These are phyloP conservation scores for Exophiala aquamarina DNA, from an alignment of 2,329 filamentous ascomycete species.

Conservation along the genomic window DNA sequence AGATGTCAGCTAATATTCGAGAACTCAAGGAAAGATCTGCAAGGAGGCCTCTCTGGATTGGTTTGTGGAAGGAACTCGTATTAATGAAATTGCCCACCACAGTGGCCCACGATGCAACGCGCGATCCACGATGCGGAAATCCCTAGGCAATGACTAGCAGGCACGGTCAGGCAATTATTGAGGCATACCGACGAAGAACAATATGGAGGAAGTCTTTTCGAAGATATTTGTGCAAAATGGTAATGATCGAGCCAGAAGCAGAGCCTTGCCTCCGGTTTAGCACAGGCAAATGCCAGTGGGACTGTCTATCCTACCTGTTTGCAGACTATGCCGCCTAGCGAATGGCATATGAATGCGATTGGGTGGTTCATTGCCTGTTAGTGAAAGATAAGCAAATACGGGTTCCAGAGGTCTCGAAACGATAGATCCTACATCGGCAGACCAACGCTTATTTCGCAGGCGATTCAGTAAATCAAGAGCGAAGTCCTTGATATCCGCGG, in stretches of 20 bases:
- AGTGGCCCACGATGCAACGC: conserved; percentile 56
- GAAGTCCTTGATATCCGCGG: conserved; percentile 7
- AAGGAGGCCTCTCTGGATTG: background rate
- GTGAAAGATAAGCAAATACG: no score
- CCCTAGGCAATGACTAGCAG: background rate
- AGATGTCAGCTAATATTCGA: conserved; percentile 5
- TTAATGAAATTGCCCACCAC: conserved; percentile 94
- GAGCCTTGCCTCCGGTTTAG: background rate
- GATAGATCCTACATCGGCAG: background rate
- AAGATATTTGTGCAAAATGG: background rate
- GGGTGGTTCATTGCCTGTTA: conserved; percentile 9
- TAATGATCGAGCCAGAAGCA: background rate
- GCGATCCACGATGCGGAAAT: conserved; percentile 3
- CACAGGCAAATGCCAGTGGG: background rate
- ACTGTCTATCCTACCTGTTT: conserved; percentile 17
- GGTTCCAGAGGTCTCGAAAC: no score
- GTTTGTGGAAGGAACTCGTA: conserved; percentile 64
- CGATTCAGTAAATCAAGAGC: conserved; percentile 4
- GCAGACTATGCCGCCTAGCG: conserved; percentile 32
- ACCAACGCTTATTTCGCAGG: conserved; percentile 4
- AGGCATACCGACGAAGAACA: background rate
- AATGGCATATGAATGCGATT: conserved; percentile 32
- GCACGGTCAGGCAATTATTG: no score
- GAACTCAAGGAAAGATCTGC: background rate
- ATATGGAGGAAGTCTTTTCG: conserved; percentile 1